A percentile compares a stretch with the other conserved stretches of the same genome.
These are phyloP conservation scores for Puccinia triticina DNA, from an alignment of 1,284 basidiomycete genomes.

Conservation along the genomic window DNA sequence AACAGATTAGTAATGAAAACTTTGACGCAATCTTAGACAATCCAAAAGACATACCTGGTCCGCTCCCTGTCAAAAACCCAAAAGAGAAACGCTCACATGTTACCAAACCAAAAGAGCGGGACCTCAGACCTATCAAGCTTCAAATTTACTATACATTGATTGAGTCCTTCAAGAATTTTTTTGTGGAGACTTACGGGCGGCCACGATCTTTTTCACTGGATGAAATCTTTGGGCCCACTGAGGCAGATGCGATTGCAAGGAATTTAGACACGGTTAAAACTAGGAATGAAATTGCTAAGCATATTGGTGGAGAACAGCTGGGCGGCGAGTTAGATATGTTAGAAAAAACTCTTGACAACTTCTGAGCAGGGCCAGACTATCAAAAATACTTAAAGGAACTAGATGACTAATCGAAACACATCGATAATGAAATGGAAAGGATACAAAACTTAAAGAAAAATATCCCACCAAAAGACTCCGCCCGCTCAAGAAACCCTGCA, in stretches of 20 bases:
- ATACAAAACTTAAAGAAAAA: conserved; percentile 1
- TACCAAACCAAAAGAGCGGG: neutral
- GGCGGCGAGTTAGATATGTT: neutral
- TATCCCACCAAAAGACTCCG: neutral
- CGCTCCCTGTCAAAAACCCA: neutral
- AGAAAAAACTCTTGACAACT: neutral
- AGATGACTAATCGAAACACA: neutral
- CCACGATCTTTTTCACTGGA: neutral
- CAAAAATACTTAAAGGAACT: neutral
- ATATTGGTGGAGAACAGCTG: neutral
- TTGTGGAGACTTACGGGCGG: neutral
- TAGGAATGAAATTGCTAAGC: neutral
- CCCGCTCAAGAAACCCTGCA: too few species aligned
- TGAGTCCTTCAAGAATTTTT: neutral
- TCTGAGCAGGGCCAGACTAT: neutral
- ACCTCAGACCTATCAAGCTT: neutral
- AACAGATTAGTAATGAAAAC: neutral
- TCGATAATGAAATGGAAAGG: neutral
- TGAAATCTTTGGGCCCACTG: neutral
- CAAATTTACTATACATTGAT: neutral
- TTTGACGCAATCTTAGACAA: neutral
- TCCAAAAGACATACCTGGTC: neutral
- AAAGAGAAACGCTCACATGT: neutral
- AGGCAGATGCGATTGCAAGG: neutral
- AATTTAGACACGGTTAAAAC: neutral